These are phyloP conservation scores for Melastoma malabathricum DNA, from an alignment of 345 rosid genomes.

Conservation along the genomic window DNA sequence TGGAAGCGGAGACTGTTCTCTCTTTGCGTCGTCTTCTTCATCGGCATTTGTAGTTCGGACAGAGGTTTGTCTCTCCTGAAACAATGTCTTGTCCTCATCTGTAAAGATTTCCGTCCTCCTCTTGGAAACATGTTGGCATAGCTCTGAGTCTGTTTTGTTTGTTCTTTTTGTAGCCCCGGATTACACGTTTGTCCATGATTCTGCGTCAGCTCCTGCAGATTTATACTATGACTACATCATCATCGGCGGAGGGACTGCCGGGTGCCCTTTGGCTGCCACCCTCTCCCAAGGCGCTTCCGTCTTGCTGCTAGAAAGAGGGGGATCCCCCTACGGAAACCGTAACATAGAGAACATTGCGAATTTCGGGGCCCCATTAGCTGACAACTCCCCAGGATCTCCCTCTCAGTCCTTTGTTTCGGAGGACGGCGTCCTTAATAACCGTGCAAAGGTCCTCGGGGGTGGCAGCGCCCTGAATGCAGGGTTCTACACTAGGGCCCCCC, in stretches of 20 bases:
- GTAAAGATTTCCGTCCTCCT: too few species aligned
- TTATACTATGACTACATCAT: conserved; percentile 51
- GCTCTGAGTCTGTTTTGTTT: background rate
- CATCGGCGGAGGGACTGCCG: conserved; percentile 81
- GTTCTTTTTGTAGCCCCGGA: conserved; percentile 26
- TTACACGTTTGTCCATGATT: conserved; percentile 49
- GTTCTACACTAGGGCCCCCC: conserved; percentile 52
- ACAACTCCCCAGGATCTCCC: conserved; percentile 33
- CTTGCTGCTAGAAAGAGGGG: conserved; percentile 68
- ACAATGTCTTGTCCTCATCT: too few species aligned
- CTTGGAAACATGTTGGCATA: background rate
- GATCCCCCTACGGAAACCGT: conserved; percentile 47
- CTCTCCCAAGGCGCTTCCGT: conserved; percentile 45
- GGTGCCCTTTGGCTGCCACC: conserved; percentile 78
- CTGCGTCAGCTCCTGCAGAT: conserved; percentile 36
- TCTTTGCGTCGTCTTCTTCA: background rate
- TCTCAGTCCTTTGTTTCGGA: conserved; percentile 60
- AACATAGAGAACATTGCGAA: conserved; percentile 25
- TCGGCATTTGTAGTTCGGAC: background rate
- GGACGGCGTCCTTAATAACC: conserved; percentile 67
- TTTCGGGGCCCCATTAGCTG: conserved; percentile 29
- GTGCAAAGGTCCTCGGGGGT: conserved; percentile 79
- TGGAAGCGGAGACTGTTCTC: background rate
- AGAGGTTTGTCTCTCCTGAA: background rate
- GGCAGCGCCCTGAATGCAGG: conserved; percentile 76